Conservation (phyloP, 192 early-diverging fungal genomes). For the Coemansia sp. region DNA sequence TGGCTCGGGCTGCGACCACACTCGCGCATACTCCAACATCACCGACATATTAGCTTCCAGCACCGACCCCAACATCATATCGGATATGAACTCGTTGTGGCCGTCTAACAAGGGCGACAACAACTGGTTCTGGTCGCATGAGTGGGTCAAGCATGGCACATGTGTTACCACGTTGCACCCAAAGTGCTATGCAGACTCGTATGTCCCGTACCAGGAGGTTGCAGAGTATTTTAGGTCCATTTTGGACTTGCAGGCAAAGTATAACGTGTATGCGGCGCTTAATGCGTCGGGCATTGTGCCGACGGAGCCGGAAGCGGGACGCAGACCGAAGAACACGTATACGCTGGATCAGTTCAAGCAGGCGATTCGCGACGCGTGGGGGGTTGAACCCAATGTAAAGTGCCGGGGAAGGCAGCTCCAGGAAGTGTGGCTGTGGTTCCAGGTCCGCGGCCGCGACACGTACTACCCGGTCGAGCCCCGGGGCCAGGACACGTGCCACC, state of each 20-base stretch:
- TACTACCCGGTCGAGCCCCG: conserved; percentile 48
- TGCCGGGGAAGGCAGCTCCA: conserved; percentile 40
- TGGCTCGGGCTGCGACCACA: conserved; percentile 62
- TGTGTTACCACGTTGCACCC: conserved; percentile 69
- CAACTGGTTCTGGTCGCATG: conserved; percentile 78
- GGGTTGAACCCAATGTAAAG: conserved; percentile 50
- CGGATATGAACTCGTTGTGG: conserved; percentile 66
- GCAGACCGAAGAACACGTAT: conserved; percentile 49
- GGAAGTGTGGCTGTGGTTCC: conserved; percentile 53
- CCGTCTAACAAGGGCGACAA: conserved; percentile 70
- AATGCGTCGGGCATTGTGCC: conserved; percentile 47
- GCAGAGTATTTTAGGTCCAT: conserved; percentile 60
- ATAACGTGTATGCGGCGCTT: conserved; percentile 59
- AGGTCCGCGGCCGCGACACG: conserved; percentile 41
- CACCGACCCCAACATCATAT: conserved; percentile 35
- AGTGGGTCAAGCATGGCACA: conserved; percentile 81
- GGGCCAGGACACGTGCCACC: conserved; percentile 38
- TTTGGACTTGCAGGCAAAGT: conserved; percentile 56
- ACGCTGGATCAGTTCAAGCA: conserved; percentile 35
- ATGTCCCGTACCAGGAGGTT: conserved; percentile 56
- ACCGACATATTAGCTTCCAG: conserved; percentile 46
- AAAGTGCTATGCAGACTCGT: conserved; percentile 54
- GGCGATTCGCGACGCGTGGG: conserved; percentile 30
- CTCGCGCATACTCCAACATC: conserved; percentile 60
- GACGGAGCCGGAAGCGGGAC: conserved; percentile 33